Base-by-base conservation (phyloP, 306 rosid genomes). In the Malus sieversii region DNA sequence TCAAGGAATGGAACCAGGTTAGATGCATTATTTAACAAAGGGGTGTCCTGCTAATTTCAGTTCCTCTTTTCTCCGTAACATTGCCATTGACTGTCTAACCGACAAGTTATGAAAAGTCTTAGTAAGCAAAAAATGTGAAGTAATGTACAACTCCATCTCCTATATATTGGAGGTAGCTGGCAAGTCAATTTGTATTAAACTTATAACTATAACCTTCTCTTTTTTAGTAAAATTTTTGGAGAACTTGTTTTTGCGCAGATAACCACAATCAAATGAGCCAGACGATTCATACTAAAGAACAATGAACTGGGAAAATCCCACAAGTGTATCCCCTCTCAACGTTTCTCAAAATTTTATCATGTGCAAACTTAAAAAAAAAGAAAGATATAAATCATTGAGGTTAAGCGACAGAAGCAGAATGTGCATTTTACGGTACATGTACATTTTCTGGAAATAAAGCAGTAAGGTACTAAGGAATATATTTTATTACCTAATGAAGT, bases 401-500 rank as follows among this genome's bases (percentile, higher is more conserved):
- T 58, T 16, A 58, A 40, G 38, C 53, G 11, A 48, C 10, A 48
- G 42, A 70, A 30, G 9, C 8, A 33, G 27, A 74, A 46, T 23
- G 25, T 6, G n/a, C 35, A 32, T 45, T 4, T 35, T 46, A 67
- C 5, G n/a, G 11, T 10, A 40, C 40, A 30, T 55, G 40, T 35
- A 45, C n/a, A 57, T 58, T 77, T 71, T 32, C 66, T 61, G 51
- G 40, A 68, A 27, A 59, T 25, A 20, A 40, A 73, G 69, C 10
- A 23, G 69, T 71, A 75, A 53, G 57, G 69, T 8, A 23, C 66
- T 71, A 75, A 60, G 61, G 23, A 62, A 63, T 48, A 15, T 72
- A 73, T 75, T 13, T 69, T 6, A 84, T 85, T 90, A 91, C 97
- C 97, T 77, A 91, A 74, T 20, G 90, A 88, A 25, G 71, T 83